phyloP scores from a whole-genome alignment of 2,329 filamentous ascomycete genomes.

The Nemania sp. region DNA sequence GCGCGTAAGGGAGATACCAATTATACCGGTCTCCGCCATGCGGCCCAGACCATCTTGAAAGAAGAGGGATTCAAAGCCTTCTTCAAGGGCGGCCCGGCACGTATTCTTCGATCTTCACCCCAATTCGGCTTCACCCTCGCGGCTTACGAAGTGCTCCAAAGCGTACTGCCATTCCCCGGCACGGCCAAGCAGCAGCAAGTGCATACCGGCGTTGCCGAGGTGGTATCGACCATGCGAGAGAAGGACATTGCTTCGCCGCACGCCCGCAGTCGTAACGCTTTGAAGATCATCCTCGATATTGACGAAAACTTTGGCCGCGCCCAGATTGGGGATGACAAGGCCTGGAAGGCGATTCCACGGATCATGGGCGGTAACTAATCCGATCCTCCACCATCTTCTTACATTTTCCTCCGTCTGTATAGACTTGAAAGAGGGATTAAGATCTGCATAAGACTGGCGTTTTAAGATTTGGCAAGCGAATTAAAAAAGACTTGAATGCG shows the following conservation, averaged over 20 bases:
- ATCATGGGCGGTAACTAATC: conserved; percentile 48
- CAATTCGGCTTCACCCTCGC: conserved; percentile 98
- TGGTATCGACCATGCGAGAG: conserved; percentile 63
- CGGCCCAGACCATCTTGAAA: conserved; percentile 77
- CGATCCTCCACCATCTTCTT: conserved; percentile 2
- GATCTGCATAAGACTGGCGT: conserved; percentile 37
- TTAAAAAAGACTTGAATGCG: conserved; percentile 26
- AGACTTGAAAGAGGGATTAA: conserved; percentile 27
- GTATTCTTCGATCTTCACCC: conserved; percentile 91
- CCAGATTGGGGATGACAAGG: conserved; percentile 58
- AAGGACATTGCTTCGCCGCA: conserved; percentile 59
- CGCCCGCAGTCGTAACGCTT: conserved; percentile 76
- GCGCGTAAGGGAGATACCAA: conserved; percentile 89
- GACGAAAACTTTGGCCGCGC: conserved; percentile 89
- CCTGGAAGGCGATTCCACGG: conserved; percentile 57
- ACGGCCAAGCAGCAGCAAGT: conserved; percentile 53
- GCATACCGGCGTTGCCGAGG: conserved; percentile 64
- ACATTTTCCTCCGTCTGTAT: conserved; percentile 27
- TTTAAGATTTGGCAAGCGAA: conserved; percentile 31
- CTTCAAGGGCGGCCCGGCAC: conserved; percentile 97
- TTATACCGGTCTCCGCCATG: conserved; percentile 87
- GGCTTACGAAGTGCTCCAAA: conserved; percentile 90
- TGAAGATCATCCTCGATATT: conserved; percentile 93
- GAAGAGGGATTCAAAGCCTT: conserved; percentile 96
- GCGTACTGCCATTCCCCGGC: conserved; percentile 76